Percentiles rank a stretch among this genome's conserved stretches.
These are phyloP conservation scores for Paecilomyces dactylethromorphus DNA, from an alignment of 2,329 filamentous ascomycete genomes.

Conservation along the genomic window DNA sequence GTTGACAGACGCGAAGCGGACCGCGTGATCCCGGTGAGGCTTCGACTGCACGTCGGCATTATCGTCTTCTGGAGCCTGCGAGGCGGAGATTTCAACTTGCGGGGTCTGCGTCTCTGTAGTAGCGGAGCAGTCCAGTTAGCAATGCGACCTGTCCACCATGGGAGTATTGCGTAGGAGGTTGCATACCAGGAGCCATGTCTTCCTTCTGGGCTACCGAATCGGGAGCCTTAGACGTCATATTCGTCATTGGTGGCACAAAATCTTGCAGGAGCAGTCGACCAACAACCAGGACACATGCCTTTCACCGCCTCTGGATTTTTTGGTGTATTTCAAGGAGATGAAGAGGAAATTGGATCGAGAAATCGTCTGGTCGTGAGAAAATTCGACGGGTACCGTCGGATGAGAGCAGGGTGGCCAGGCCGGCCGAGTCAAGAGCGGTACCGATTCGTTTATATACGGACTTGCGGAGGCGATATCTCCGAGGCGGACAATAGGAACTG, in stretches of 20 bases:
- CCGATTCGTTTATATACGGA: neutral
- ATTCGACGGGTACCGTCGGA: neutral
- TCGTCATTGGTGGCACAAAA: slow-evolving; percentile 12
- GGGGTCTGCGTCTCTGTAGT: neutral
- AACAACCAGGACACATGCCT: neutral
- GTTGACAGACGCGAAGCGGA: slow-evolving; percentile 66
- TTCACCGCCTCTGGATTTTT: neutral
- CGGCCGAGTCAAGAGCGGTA: neutral
- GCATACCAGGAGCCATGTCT: slow-evolving; percentile 24
- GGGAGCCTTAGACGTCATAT: slow-evolving; percentile 31
- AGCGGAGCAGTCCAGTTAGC: neutral
- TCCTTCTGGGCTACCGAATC: slow-evolving; percentile 18
- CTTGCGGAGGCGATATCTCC: neutral
- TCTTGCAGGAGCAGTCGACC: slow-evolving; percentile 3
- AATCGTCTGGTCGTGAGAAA: neutral
- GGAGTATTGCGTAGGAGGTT: slow-evolving; percentile 7
- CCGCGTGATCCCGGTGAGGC: slow-evolving; percentile 38
- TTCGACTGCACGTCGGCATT: slow-evolving; percentile 22
- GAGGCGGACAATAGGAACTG: neutral
- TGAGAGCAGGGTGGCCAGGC: neutral
- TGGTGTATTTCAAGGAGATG: neutral
- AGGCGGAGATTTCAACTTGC: slow-evolving; percentile 9
- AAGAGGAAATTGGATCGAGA: neutral
- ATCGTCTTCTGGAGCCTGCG: slow-evolving; percentile 14
- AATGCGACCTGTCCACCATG: neutral